Conservation (phyloP, 2,329 filamentous ascomycete genomes). For the Fusarium sp. region DNA sequence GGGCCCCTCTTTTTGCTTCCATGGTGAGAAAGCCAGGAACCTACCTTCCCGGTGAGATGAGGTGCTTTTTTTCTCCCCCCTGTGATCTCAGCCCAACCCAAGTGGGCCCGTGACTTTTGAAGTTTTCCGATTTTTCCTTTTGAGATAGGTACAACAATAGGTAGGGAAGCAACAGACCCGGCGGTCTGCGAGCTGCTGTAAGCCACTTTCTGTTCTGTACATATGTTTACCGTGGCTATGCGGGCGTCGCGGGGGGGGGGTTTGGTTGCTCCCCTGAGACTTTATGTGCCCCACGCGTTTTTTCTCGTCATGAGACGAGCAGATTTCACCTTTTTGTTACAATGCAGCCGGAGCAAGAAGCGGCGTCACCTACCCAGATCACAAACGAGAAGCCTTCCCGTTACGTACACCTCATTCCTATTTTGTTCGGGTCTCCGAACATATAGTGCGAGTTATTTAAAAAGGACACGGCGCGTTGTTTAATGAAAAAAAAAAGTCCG, state of each 20-base stretch:
- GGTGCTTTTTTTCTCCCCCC: background rate
- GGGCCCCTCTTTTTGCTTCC: conserved; percentile 5
- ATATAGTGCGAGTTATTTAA: conserved; percentile 27
- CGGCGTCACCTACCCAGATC: conserved; percentile 1
- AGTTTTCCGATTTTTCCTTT: conserved; percentile 13
- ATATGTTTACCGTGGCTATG: background rate
- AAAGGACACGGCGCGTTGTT: conserved; percentile 23
- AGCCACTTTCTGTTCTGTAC: background rate
- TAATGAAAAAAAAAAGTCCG: conserved; percentile 9
- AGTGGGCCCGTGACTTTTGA: conserved; percentile 3
- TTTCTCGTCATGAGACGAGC: conserved; percentile 32
- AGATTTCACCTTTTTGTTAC: conserved; percentile 21
- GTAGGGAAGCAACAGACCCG: background rate
- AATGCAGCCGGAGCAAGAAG: background rate
- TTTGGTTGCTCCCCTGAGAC: background rate
- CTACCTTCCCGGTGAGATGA: background rate
- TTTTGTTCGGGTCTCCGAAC: background rate
- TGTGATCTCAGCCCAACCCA: background rate
- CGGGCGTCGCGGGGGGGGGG: background rate
- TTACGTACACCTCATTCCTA: conserved; percentile 27
- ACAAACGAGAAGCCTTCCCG: background rate
- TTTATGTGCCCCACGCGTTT: conserved; percentile 24
- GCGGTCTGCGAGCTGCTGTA: conserved; percentile 16
- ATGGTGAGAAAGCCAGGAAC: background rate
- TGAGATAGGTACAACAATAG: background rate